Conservation (phyloP, 129 eudicot species). For the Centrapalus pauciflorus region DNA sequence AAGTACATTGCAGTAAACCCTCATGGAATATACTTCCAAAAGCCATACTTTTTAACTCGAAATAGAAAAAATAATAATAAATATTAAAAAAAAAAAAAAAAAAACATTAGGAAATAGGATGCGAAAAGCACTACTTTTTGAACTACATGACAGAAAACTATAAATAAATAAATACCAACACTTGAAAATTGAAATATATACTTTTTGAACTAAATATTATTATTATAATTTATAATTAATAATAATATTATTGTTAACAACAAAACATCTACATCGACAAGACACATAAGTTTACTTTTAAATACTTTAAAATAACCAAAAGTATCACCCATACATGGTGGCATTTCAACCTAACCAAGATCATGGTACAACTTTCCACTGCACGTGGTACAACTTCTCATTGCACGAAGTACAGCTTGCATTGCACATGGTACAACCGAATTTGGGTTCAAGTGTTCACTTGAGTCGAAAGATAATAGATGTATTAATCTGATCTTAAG, state of each 20-base stretch:
- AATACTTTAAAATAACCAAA: background rate
- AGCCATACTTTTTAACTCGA: no score
- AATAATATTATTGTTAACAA: background rate
- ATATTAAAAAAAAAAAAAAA: no score
- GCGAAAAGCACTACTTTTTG: no score
- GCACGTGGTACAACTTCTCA: background rate
- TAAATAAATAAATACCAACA: no score
- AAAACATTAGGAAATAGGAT: no score
- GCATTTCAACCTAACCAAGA: background rate
- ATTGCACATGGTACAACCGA: background rate
- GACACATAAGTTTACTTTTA: background rate
- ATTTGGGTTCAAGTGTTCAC: background rate
- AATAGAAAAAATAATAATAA: no score
- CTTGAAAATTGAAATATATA: no score
- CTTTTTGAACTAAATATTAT: no score
- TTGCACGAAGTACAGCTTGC: background rate
- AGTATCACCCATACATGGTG: background rate
- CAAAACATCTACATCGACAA: background rate
- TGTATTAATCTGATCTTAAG: constrained; percentile 23
- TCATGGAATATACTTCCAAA: no score
- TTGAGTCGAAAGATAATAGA: background rate
- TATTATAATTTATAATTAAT: no score
- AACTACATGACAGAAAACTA: no score
- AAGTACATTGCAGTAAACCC: no score
- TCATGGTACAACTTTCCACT: background rate